Conservation (phyloP, 192 early-diverging fungal genomes). For the Geosiphon pyriformis region DNA sequence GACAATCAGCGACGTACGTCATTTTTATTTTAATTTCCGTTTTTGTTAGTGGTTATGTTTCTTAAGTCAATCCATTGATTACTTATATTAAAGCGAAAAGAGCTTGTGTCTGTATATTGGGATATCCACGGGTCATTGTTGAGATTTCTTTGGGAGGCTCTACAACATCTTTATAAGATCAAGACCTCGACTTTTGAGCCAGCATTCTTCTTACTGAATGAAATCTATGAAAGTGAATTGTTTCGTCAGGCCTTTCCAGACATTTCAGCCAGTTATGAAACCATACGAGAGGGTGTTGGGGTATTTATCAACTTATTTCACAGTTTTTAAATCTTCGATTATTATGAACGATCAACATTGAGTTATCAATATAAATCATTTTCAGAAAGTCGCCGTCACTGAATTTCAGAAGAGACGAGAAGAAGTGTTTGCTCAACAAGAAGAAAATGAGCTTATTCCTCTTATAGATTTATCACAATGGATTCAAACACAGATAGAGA, state of each 20-base stretch:
- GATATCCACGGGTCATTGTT: constrained; percentile 13
- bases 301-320: constrained; percentile 1
- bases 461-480: neutral
- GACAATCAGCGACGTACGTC: constrained; percentile 52
- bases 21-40: neutral
- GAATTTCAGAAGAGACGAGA: constrained; percentile 1
- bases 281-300: constrained; percentile 1
- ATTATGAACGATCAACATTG: neutral
- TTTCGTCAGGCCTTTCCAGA: constrained; percentile 3
- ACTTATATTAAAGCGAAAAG: constrained; percentile 4
- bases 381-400: constrained; percentile 12
- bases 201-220: constrained; percentile 3
- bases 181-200: constrained; percentile 7
- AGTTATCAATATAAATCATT: neutral
- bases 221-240: constrained; percentile 17
- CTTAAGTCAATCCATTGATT: neutral
- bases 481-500: constrained; percentile 1
- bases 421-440: neutral
- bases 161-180: constrained; percentile 10
- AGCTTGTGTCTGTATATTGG: constrained; percentile 18
- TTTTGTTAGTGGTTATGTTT: neutral
- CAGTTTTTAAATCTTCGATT: neutral
- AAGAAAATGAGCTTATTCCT: neutral
- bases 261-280: constrained; percentile 12
- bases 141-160: neutral